Percentiles rank a stretch among this genome's conserved stretches.
Evolutionary conservation across 1,284 basidiomycete species (phyloP).

Genomic region (Sanghuangporus weigelae): DNA sequence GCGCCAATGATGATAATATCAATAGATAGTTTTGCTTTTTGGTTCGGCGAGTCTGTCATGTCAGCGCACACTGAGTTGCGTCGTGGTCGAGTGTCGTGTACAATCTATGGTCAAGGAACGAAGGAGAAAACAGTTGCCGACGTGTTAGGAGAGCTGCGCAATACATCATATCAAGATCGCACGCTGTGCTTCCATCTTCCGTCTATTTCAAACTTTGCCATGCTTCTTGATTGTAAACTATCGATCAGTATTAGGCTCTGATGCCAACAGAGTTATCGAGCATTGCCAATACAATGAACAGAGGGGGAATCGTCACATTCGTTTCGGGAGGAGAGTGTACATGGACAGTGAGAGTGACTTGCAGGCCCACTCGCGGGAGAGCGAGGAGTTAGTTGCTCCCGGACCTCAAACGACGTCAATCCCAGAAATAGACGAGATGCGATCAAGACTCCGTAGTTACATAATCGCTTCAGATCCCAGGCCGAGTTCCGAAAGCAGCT

Average conservation of each 20-base stretch:
- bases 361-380: too few species aligned
- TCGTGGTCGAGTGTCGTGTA: background rate
- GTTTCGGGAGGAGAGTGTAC: background rate
- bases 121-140: background rate
- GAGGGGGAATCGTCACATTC: background rate
- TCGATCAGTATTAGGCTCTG: background rate
- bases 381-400: too few species aligned
- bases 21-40: slow-evolving; percentile 3
- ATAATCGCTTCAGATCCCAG: too few species aligned
- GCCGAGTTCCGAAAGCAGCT: too few species aligned
- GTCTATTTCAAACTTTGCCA: background rate
- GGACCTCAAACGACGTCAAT: too few species aligned
- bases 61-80: background rate
- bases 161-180: background rate
- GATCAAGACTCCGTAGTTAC: too few species aligned
- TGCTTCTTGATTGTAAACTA: background rate
- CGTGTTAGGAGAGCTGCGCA: background rate
- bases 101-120: background rate
- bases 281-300: background rate
- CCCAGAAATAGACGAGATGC: too few species aligned
- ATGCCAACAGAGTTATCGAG: background rate
- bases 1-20: slow-evolving; percentile 23
- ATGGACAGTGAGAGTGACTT: too few species aligned
- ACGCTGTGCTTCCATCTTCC: background rate
- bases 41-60: background rate